These are phyloP conservation scores for Podospora bellae-mahoneyi DNA, from an alignment of 495 filamentous ascomycete genomes.

Conservation along the genomic window DNA sequence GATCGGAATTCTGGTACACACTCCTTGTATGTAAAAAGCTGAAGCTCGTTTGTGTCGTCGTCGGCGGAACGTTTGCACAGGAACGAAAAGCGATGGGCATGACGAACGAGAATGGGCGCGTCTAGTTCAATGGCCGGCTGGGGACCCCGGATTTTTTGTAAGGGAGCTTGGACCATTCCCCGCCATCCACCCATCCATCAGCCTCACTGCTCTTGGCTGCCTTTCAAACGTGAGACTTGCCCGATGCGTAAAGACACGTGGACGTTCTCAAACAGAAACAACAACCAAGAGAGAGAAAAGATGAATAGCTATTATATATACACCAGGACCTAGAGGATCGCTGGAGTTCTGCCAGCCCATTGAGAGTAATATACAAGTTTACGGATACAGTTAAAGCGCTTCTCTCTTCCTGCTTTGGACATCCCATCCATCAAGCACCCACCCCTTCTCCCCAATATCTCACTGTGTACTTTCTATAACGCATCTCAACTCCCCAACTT, in stretches of 20 bases:
- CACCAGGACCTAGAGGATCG: neutral
- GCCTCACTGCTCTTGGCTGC: neutral
- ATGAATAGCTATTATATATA: neutral
- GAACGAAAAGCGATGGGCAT: neutral
- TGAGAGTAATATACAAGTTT: neutral
- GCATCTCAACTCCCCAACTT: neutral
- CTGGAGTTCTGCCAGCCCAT: neutral
- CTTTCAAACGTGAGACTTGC: neutral
- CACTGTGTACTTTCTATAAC: neutral
- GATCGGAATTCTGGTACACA: neutral
- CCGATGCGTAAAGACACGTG: neutral
- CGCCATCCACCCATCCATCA: neutral
- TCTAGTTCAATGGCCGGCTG: neutral
- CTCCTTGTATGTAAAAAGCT: neutral
- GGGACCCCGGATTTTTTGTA: neutral
- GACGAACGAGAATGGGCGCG: neutral
- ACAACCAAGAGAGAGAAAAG: neutral
- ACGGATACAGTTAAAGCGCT: neutral
- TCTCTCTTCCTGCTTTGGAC: neutral
- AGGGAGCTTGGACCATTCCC: neutral
- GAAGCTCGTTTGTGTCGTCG: neutral
- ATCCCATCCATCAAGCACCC: neutral
- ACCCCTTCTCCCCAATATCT: neutral
- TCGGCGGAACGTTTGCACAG: neutral
- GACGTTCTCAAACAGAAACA: neutral